Evolutionary conservation across 1,284 basidiomycete species (phyloP).

Genomic region (Volvariella volvacea): DNA sequence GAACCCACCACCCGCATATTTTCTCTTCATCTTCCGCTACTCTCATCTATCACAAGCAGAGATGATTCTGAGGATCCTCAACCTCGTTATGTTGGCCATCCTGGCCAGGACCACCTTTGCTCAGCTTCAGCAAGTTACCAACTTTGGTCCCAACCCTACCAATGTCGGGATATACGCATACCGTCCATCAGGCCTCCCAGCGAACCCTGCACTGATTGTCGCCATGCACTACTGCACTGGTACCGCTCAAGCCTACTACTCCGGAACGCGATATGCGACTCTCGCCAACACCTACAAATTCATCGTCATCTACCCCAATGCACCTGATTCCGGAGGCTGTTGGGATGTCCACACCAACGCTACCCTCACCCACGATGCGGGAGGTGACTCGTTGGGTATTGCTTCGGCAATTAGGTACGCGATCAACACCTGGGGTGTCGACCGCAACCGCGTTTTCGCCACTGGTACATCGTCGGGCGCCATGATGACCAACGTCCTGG

Average conservation of each 20-base stretch:
- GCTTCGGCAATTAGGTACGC: conserved; percentile 42
- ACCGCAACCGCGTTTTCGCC: conserved; percentile 37
- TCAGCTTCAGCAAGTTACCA: conserved; percentile 26
- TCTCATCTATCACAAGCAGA: too few species aligned
- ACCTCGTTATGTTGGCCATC: conserved; percentile 10
- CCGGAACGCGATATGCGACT: conserved; percentile 39
- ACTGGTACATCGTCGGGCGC: conserved; percentile 50
- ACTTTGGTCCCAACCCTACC: conserved; percentile 45
- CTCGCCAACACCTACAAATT: conserved; percentile 40
- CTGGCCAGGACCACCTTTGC: conserved; percentile 17
- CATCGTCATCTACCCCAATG: conserved; percentile 42
- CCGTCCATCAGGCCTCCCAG: conserved; percentile 33
- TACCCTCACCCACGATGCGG: conserved; percentile 47
- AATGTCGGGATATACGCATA: conserved; percentile 43
- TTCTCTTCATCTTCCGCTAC: too few species aligned
- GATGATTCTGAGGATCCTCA: conserved; percentile 10
- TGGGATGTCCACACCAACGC: conserved; percentile 47
- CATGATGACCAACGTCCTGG: conserved; percentile 56
- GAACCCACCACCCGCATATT: too few species aligned
- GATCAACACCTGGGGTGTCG: conserved; percentile 40
- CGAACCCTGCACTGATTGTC: conserved; percentile 40
- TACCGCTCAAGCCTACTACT: conserved; percentile 45
- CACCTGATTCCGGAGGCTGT: conserved; percentile 41
- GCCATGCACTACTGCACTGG: conserved; percentile 48
- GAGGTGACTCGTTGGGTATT: conserved; percentile 49